A percentile compares a stretch with the other conserved stretches of the same genome.
These are phyloP conservation scores for Ogataea pini DNA, from an alignment of 805 yeast species.

Conservation along the genomic window DNA sequence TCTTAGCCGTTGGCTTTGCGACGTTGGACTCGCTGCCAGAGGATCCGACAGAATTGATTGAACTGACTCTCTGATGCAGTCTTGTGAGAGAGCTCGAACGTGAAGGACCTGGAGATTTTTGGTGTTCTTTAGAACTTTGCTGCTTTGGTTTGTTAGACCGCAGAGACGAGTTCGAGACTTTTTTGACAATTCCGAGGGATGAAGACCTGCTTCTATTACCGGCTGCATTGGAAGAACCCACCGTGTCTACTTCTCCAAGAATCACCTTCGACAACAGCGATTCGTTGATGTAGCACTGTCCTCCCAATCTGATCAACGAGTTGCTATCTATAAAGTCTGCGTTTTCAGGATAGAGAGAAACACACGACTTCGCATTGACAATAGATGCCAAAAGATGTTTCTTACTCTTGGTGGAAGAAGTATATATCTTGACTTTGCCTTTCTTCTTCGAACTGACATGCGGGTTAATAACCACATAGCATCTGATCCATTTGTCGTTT, in stretches of 20 bases:
- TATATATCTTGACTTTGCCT: slow-evolving; percentile 57
- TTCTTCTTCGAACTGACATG: slow-evolving; percentile 41
- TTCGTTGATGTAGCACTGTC: slow-evolving; percentile 52
- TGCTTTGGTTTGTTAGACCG: slow-evolving; percentile 19
- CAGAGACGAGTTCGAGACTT: slow-evolving; percentile 32
- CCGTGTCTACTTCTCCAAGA: slow-evolving; percentile 25
- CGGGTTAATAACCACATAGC: slow-evolving; percentile 52
- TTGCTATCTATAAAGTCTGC: slow-evolving; percentile 58
- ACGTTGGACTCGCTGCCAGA: slow-evolving; percentile 22
- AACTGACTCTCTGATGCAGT: slow-evolving; percentile 26
- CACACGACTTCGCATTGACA: slow-evolving; percentile 44
- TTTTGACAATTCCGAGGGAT: slow-evolving; percentile 28
- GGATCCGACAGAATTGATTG: slow-evolving; percentile 30
- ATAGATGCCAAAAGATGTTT: slow-evolving; percentile 54
- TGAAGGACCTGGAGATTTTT: slow-evolving; percentile 21
- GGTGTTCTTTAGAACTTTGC: slow-evolving; percentile 8
- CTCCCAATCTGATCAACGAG: slow-evolving; percentile 55
- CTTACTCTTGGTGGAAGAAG: slow-evolving; percentile 48
- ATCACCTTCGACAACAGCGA: slow-evolving; percentile 26
- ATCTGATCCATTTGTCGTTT: slow-evolving; percentile 59
- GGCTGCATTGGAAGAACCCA: slow-evolving; percentile 8
- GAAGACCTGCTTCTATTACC: slow-evolving; percentile 31
- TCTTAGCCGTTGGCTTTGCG: slow-evolving; percentile 16
- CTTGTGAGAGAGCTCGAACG: slow-evolving; percentile 18
- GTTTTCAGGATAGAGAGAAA: slow-evolving; percentile 61